These are phyloP conservation scores for Kitagawia praeruptora DNA, from an alignment of 129 eudicot species.

Conservation along the genomic window DNA sequence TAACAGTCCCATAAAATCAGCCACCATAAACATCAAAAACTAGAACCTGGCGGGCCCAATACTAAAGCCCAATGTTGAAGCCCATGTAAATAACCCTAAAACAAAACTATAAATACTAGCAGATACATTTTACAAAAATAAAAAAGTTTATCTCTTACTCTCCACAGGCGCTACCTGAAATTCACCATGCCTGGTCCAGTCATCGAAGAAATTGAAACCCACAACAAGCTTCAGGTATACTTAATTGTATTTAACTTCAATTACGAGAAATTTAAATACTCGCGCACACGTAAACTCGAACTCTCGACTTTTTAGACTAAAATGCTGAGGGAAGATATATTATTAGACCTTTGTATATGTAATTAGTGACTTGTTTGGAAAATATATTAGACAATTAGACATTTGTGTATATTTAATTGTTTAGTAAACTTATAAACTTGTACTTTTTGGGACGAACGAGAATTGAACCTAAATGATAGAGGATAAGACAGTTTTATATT, in stretches of 20 bases:
- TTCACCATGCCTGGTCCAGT: constrained; percentile 71
- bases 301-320: not conserved
- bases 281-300: not conserved
- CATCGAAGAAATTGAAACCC: constrained; percentile 40
- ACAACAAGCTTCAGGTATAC: constrained; percentile 37
- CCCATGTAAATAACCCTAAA: not conserved
- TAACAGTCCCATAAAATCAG: too few species aligned
- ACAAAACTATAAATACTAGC: not conserved
- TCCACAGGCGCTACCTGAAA: not conserved
- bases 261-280: not conserved
- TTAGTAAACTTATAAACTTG: too few species aligned
- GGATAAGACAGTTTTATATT: not conserved
- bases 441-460: too few species aligned
- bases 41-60: not conserved
- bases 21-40: too few species aligned
- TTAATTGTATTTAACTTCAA: too few species aligned
- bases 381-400: too few species aligned
- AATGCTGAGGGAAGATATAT: too few species aligned
- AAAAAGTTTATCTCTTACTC: not conserved
- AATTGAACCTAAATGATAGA: too few species aligned
- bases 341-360: not conserved
- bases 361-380: not conserved
- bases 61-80: not conserved
- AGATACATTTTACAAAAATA: too few species aligned
- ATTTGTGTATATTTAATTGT: too few species aligned